These are phyloP conservation scores for Pueraria montana DNA, from an alignment of 306 rosid species.

Conservation along the genomic window DNA sequence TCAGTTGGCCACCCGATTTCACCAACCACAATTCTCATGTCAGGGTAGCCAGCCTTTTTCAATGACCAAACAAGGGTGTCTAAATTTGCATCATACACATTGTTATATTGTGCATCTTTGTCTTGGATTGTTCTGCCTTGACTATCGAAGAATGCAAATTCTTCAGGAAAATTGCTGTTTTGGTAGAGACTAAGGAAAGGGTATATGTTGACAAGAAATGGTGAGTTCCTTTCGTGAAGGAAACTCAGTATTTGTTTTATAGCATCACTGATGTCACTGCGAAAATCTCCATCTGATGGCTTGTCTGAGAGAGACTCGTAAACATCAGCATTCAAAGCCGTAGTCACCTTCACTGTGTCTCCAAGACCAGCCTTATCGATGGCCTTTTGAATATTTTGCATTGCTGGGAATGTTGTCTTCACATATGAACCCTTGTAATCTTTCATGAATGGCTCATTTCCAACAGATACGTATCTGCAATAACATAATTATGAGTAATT, in stretches of 20 bases:
- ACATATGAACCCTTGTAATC: conserved; percentile 60
- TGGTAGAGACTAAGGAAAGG: conserved; percentile 80
- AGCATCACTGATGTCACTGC: conserved; percentile 47
- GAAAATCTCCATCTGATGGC: conserved; percentile 77
- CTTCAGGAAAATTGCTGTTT: conserved; percentile 55
- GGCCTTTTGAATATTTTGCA: conserved; percentile 78
- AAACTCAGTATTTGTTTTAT: conserved; percentile 56
- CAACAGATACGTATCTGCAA: conserved; percentile 73
- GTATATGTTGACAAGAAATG: conserved; percentile 83
- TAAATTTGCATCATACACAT: conserved; percentile 79
- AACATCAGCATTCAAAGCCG: conserved; percentile 81
- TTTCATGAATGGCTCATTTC: conserved; percentile 84
- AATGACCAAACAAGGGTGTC: conserved; percentile 76
- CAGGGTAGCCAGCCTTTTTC: conserved; percentile 52
- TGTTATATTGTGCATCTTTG: conserved; percentile 54
- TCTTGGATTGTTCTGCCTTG: conserved; percentile 48
- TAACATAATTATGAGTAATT: not conserved
- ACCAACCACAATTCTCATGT: conserved; percentile 66
- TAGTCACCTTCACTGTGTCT: conserved; percentile 64
- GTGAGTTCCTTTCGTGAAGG: conserved; percentile 54
- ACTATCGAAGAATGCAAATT: conserved; percentile 69
- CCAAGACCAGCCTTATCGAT: conserved; percentile 63
- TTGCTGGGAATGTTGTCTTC: conserved; percentile 64
- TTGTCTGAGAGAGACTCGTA: conserved; percentile 61
- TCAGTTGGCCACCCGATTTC: conserved; percentile 98